Evolutionary conservation across 164 flowering plant species (phyloP).

Genomic region (Nymphaea colorata): DNA sequence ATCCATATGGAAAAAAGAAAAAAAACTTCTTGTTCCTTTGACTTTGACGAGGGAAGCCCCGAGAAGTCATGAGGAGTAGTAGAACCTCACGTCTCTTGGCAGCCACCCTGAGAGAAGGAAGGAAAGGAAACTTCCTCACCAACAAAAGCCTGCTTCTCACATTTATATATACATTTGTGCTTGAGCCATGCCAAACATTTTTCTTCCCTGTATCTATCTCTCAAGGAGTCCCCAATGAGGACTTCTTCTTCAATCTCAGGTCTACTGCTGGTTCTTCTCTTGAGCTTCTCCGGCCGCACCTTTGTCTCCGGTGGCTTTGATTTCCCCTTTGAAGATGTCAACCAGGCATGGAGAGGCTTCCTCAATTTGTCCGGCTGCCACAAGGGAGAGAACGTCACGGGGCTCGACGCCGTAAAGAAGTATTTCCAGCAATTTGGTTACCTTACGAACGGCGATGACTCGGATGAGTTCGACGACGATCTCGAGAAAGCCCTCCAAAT

Average conservation of each 20-base stretch:
- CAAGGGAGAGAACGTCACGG: slow-evolving; percentile 13
- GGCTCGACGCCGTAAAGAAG: slow-evolving; percentile 13
- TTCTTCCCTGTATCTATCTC: no score
- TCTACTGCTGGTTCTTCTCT: not conserved
- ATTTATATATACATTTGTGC: no score
- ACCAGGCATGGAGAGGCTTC: not conserved
- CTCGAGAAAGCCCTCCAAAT: slow-evolving; percentile 19
- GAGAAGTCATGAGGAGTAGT: no score
- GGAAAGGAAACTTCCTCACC: no score
- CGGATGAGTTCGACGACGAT: slow-evolving; percentile 15
- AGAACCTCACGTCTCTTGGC: no score
- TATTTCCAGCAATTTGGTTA: slow-evolving; percentile 18
- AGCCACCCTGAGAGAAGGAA: no score
- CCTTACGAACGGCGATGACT: slow-evolving; percentile 1
- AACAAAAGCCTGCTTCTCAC: no score
- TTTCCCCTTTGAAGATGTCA: not conserved
- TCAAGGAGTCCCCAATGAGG: not conserved
- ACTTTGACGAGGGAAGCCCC: no score
- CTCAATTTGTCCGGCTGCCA: slow-evolving; percentile 11
- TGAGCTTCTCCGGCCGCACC: not conserved
- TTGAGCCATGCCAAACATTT: no score
- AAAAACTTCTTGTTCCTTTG: no score
- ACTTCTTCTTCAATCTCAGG: not conserved
- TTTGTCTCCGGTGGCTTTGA: not conserved
- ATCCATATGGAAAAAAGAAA: no score